Conservation (phyloP, 1,284 basidiomycete species). For the Apiotrichum siamense region DNA sequence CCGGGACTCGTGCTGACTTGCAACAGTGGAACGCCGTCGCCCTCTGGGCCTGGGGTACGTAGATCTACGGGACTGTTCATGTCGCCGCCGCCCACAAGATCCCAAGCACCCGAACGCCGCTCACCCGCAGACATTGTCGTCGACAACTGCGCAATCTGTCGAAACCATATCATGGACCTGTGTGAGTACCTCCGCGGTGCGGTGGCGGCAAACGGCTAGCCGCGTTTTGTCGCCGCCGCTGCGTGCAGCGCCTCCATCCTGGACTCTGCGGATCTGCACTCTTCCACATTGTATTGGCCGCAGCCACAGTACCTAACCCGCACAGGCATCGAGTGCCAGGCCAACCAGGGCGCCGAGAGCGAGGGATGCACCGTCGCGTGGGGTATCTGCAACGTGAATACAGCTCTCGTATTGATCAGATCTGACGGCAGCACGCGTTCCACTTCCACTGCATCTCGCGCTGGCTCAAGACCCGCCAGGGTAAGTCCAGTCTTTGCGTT, state of each 20-base stretch:
- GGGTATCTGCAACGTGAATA: slow-evolving; percentile 90
- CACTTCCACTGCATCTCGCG: slow-evolving; percentile 99
- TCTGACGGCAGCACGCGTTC: slow-evolving; percentile 79
- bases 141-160: slow-evolving; percentile 92
- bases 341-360: slow-evolving; percentile 92
- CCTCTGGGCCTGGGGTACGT: slow-evolving; percentile 89
- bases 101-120: slow-evolving; percentile 17
- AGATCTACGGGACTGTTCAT: not conserved
- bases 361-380: slow-evolving; percentile 97
- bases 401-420: not conserved
- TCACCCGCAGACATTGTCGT: slow-evolving; percentile 72
- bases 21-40: slow-evolving; percentile 97
- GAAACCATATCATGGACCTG: slow-evolving; percentile 98
- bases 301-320: no score
- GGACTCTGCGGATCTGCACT: not conserved
- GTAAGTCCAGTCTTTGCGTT: slow-evolving; percentile 21
- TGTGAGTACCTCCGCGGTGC: slow-evolving; percentile 55
- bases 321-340: slow-evolving; percentile 99
- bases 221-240: slow-evolving; percentile 33
- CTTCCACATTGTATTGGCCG: no score
- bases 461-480: slow-evolving; percentile 96
- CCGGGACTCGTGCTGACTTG: no score
- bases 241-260: slow-evolving; percentile 38
- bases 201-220: not conserved
- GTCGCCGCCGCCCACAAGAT: no score